Percentiles rank a stretch among this genome's conserved stretches.
Conservation (phyloP, 1,284 basidiomycete genomes). For the Naganishia albida region DNA sequence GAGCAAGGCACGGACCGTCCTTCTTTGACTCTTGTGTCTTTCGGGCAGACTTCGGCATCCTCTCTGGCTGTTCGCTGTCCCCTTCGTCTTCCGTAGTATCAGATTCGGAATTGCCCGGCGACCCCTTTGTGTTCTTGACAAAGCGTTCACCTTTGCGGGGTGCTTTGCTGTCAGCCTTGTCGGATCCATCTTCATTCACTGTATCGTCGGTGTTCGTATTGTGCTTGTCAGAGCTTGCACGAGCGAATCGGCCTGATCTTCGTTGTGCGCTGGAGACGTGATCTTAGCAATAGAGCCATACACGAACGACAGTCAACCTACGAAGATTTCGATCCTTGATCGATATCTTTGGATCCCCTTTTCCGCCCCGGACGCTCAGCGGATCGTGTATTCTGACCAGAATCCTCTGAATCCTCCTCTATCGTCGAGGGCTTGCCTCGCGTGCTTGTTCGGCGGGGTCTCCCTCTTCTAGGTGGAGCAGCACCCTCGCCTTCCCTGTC, state of each 20-base stretch:
- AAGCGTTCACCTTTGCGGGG: conserved; percentile 8
- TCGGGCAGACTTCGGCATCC: background rate
- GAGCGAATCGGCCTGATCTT: conserved; percentile 18
- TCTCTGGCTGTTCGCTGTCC: conserved; percentile 20
- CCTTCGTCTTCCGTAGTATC: conserved; percentile 20
- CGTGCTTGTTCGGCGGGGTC: conserved; percentile 15
- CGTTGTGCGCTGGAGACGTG: background rate
- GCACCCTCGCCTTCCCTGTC: conserved; percentile 15
- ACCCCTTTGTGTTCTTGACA: conserved; percentile 1
- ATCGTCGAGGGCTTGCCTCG: conserved; percentile 25
- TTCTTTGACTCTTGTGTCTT: conserved; percentile 18
- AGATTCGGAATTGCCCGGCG: conserved; percentile 1
- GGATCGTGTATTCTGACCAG: background rate
- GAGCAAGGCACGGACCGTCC: conserved; percentile 13
- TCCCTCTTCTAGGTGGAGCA: conserved; percentile 14
- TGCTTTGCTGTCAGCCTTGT: background rate
- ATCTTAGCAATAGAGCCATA: background rate
- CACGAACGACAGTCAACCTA: background rate
- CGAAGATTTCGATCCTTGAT: conserved; percentile 18
- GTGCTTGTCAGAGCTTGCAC: conserved; percentile 11
- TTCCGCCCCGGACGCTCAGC: conserved; percentile 3
- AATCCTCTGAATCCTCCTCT: conserved; percentile 14
- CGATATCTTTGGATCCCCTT: conserved; percentile 3
- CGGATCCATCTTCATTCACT: conserved; percentile 18
- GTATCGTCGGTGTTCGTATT: conserved; percentile 20